These are phyloP conservation scores for Boletellus sp. DNA, from an alignment of 768 basidiomycete genomes.

Conservation along the genomic window DNA sequence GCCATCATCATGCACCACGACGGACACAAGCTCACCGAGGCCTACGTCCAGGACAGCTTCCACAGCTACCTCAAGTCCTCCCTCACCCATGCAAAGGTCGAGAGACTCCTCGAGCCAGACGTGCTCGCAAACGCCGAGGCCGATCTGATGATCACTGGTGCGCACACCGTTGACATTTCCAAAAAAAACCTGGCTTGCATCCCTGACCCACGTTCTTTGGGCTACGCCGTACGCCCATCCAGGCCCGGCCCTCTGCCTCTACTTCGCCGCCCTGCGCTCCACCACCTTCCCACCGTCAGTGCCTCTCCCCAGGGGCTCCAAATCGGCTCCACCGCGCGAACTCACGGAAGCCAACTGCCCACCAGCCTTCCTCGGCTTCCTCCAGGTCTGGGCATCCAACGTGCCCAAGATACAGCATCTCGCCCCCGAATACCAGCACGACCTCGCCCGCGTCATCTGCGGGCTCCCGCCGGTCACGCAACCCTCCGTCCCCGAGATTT, in stretches of 20 bases:
- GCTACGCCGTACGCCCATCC: too few relatives aligned
- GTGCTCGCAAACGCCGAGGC: conserved; percentile 73
- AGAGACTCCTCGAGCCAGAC: conserved; percentile 68
- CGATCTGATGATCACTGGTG: conserved; percentile 85
- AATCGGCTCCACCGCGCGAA: conserved; percentile 46
- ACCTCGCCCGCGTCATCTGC: conserved; percentile 80
- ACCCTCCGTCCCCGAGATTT: conserved; percentile 41
- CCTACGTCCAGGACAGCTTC: conserved; percentile 71
- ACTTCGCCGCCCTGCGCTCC: conserved; percentile 77
- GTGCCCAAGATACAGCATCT: conserved; percentile 66
- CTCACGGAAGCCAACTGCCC: conserved; percentile 72
- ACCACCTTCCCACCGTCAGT: conserved; percentile 78
- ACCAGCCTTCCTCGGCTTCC: conserved; percentile 59
- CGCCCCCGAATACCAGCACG: conserved; percentile 64
- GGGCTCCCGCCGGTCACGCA: conserved; percentile 43
- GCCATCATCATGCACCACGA: conserved; percentile 15
- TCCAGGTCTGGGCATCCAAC: conserved; percentile 65
- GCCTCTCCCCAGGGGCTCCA: conserved; percentile 61
- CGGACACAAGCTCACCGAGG: conserved; percentile 50
- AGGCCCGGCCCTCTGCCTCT: conserved; percentile 81
- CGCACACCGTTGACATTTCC: conserved; percentile 11
- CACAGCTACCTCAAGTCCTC: conserved; percentile 81
- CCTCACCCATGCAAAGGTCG: conserved; percentile 71
- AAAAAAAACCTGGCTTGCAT: neutral
- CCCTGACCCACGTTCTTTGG: neutral